Base-by-base conservation (phyloP, 345 rosid genomes). In the Eucalyptus viminalis region DNA sequence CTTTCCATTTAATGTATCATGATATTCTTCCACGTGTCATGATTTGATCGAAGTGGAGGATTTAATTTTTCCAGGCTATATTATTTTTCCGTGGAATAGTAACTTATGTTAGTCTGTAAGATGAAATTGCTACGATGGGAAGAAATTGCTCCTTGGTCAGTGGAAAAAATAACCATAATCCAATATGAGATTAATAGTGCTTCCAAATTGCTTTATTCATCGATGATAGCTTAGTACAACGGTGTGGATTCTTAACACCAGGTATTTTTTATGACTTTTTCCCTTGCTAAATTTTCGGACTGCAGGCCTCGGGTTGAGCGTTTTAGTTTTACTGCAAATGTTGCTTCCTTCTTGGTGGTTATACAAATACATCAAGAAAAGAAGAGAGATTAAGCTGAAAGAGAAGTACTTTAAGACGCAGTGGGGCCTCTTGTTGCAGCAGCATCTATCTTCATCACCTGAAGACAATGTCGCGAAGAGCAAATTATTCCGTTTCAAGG, bases 1-100 rank as follows among this genome's bases (percentile, higher is more conserved):
- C 67, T 54, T 54, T 54, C 25, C 0, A 54, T 54, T 21, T 54
- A 22, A 54, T 19, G 60, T 54, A 19, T 54, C 58, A 21, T 19
- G 24, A 54, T 54, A 54, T 54, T 4, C 25, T 54, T 54, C 58
- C 58, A 8, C 60, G 25, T 54, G 60, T 22, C 60, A 54, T 54
- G 60, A 54, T 54, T 54, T 54, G 27, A 54, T 54, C 60, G 25
- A 54, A 21, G 60, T 22, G 60, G 0, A 0, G 60, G 25, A 54
- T 54, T 22, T 19, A 22, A 54, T 54, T 22, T 54, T 54, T 0
- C 60, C 27, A 54, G 60, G 60, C 6, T 22, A 54, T 54, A 22
- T 54, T 54, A 54, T 54, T 54, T 54, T 51, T 51, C 56, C 54
- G 54, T 51, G 54, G 54, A 16, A 51, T 51, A 51, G 54, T 51